Evolutionary conservation across 331 rosid species (phyloP), one percentile per base, ranked within the genome.

Genomic region (Malus hybrid): DNA sequence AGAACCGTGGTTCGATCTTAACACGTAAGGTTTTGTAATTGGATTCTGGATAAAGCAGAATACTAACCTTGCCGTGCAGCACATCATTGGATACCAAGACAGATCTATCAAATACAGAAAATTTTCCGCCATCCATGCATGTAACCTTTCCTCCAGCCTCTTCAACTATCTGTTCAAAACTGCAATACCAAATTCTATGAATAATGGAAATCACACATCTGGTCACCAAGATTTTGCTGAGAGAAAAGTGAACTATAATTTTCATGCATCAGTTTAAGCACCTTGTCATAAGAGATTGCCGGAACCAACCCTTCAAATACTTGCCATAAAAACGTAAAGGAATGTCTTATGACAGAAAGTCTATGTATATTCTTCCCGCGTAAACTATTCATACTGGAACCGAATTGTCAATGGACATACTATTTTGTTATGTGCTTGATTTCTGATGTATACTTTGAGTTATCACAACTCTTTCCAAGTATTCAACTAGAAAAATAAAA

Each of bases 71-170:
- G 82, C 74, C 75, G 82, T 93, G 98, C 71, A 91, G 52, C 32
- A 61, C 77, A 63, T 91, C 92, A 64, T 91, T 91, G 53, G 97
- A 91, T 64, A 93, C 97, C 88, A 93, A 86, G 71, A 93, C 91
- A 34, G 98, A 93, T 82, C 98, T 88, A 86, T 93, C 97, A 87
- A 93, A 93, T 29, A 93, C 96, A 67, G 86, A 83, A 83, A 93
- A 91, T 58, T 85, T 89, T 70, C 94, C 92, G 66, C 98, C 97
- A 63, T 93, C 97, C 98, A 93, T 93, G 78, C 95, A 72, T 57
- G 95, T 86, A 64, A 91, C 90, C 42, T 83, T 29, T 60, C 97
- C 97, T 29, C 97, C 97, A 52, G 97, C 95, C 88, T 93, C 98
- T 81, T 93, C 97, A 65, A 91, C 96, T 71, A 93, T 88, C 98